These are phyloP conservation scores for Fagopyrum tataricum DNA, from an alignment of 148 eudicot species.

Conservation along the genomic window DNA sequence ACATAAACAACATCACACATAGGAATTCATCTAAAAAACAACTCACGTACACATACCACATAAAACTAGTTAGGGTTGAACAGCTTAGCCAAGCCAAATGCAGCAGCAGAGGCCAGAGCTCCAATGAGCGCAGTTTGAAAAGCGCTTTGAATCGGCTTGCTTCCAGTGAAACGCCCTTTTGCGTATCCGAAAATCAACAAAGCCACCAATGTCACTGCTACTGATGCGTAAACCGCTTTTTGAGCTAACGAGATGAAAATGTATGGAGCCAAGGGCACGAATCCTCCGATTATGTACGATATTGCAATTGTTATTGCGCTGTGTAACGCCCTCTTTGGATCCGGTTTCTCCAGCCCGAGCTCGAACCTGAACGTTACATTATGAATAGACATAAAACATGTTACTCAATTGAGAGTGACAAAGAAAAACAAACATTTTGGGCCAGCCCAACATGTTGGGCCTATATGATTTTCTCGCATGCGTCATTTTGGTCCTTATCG, in stretches of 20 bases:
- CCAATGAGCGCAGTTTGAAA: slow-evolving; percentile 79
- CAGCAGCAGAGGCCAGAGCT: slow-evolving; percentile 93
- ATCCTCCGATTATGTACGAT: slow-evolving; percentile 74
- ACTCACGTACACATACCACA: neutral
- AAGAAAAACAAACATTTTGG: too few relatives aligned
- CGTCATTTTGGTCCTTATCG: too few relatives aligned
- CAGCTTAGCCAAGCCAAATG: slow-evolving; percentile 85
- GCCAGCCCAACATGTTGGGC: too few relatives aligned
- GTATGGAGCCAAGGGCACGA: slow-evolving; percentile 76
- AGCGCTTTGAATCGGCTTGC: slow-evolving; percentile 56
- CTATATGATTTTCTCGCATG: too few relatives aligned
- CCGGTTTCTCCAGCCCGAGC: slow-evolving; percentile 91
- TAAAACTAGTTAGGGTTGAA: slow-evolving; percentile 32
- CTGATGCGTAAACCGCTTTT: slow-evolving; percentile 59
- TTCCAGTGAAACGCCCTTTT: slow-evolving; percentile 74
- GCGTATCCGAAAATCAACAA: slow-evolving; percentile 76
- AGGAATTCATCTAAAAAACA: neutral
- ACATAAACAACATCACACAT: neutral
- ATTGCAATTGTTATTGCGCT: slow-evolving; percentile 84
- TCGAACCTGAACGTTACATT: slow-evolving; percentile 59
- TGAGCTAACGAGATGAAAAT: slow-evolving; percentile 53
- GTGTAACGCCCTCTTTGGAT: slow-evolving; percentile 81
- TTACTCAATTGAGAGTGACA: too few relatives aligned
- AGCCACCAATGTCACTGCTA: slow-evolving; percentile 55
- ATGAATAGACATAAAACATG: neutral